phyloP scores from a whole-genome alignment of 176 grass and related monocot species.

The Aegilops bicornis region DNA sequence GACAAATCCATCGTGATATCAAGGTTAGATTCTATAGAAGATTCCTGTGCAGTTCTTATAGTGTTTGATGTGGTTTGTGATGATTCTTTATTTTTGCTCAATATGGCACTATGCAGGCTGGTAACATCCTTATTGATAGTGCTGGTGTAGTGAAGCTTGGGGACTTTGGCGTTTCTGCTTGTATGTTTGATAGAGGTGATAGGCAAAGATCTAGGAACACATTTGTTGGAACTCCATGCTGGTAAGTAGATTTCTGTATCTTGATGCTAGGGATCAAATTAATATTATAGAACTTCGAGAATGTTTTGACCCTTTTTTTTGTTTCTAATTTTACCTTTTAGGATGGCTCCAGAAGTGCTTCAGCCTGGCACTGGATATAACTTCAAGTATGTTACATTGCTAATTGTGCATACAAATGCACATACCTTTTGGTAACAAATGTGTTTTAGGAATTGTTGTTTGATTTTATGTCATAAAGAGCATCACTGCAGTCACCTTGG shows the following conservation, averaged over 20 bases:
- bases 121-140: slow-evolving; percentile 94
- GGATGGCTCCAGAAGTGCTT: slow-evolving; percentile 99
- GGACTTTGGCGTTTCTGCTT: slow-evolving; percentile 96
- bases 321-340: slow-evolving; percentile 39
- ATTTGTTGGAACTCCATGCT: slow-evolving; percentile 99
- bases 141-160: slow-evolving; percentile 89
- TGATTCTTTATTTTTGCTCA: slow-evolving; percentile 16
- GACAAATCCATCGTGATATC: slow-evolving; percentile 96
- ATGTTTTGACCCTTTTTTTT: slow-evolving; percentile 32
- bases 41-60: not conserved
- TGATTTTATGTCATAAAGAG: slow-evolving; percentile 9
- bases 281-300: slow-evolving; percentile 1
- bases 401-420: slow-evolving; percentile 17
- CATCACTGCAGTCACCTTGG: not conserved
- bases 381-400: slow-evolving; percentile 83
- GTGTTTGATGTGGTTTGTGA: not conserved
- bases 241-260: slow-evolving; percentile 43
- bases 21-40: slow-evolving; percentile 56
- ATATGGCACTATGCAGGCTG: slow-evolving; percentile 62
- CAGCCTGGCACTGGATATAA: slow-evolving; percentile 95
- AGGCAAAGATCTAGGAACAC: slow-evolving; percentile 96
- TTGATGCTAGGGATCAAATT: not conserved
- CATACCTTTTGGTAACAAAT: slow-evolving; percentile 11
- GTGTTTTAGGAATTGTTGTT: not conserved
- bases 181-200: slow-evolving; percentile 98